These are phyloP conservation scores for Hyaloscypha bicolor DNA, from an alignment of 495 filamentous ascomycete species.

Conservation along the genomic window DNA sequence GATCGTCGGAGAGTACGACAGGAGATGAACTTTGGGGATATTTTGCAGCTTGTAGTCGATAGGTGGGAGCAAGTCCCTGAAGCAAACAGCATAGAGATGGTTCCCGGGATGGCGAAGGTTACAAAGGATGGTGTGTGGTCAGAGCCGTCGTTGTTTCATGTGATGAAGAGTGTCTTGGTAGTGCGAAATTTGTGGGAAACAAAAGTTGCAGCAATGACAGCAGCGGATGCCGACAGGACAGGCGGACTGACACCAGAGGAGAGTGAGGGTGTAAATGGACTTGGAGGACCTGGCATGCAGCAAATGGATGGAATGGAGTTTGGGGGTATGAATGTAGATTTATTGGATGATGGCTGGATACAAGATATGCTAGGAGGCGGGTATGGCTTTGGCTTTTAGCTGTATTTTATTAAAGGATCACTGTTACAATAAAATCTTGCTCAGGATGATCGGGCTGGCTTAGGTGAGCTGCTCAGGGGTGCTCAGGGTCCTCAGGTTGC, in stretches of 20 bases:
- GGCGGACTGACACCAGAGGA: too few species aligned
- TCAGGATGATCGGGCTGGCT: too few species aligned
- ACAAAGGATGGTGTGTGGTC: neutral
- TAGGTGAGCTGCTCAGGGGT: too few species aligned
- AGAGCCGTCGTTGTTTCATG: neutral
- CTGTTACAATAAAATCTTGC: too few species aligned
- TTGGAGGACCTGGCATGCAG: neutral
- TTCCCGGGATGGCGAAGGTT: neutral
- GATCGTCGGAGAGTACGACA: neutral
- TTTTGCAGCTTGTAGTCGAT: neutral
- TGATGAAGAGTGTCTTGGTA: neutral
- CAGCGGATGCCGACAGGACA: neutral
- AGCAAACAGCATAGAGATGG: neutral
- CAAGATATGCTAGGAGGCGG: neutral
- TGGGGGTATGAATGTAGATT: neutral
- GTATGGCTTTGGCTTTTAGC: neutral
- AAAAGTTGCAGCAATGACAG: conserved; percentile 2
- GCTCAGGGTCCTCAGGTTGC: too few species aligned
- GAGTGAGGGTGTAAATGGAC: neutral
- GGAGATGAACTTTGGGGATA: neutral
- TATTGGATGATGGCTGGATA: conserved; percentile 2
- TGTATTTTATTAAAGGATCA: too few species aligned
- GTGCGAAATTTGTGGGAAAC: neutral
- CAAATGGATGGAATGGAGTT: neutral
- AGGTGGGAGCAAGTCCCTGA: neutral